phyloP scores from a whole-genome alignment of 2,329 filamentous ascomycete species.

The Davidsoniella australis region DNA sequence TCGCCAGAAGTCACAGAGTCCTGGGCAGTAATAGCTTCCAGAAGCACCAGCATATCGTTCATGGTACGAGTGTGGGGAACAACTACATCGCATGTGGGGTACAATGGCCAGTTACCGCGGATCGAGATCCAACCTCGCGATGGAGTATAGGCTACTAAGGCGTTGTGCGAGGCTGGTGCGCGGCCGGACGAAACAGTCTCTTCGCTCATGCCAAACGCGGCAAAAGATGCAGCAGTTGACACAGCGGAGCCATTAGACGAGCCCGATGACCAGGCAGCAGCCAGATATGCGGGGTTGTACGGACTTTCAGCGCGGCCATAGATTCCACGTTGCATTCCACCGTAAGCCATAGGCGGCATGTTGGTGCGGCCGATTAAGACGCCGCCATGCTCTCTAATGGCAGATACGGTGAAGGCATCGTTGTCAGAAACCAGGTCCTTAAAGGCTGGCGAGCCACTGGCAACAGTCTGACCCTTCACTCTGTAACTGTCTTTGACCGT shows the following conservation, averaged over 20 bases:
- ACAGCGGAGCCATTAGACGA: constrained; percentile 40
- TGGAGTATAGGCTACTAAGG: constrained; percentile 36
- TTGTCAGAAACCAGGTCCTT: constrained; percentile 29
- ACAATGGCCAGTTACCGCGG: constrained; percentile 37
- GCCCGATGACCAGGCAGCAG: constrained; percentile 37
- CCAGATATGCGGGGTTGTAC: constrained; percentile 34
- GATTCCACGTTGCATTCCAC: constrained; percentile 38
- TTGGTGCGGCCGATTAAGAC: constrained; percentile 24
- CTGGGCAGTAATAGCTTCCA: constrained; percentile 28
- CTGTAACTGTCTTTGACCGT: constrained; percentile 42
- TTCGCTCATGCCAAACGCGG: constrained; percentile 33
- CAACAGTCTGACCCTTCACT: constrained; percentile 33
- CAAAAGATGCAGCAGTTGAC: constrained; percentile 32
- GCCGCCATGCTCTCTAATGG: constrained; percentile 30
- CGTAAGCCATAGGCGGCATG: constrained; percentile 32
- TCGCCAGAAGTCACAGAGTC: constrained; percentile 28
- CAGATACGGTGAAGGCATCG: constrained; percentile 33
- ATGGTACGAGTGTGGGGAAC: constrained; percentile 35
- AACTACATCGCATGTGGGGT: constrained; percentile 36
- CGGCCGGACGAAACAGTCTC: constrained; percentile 41
- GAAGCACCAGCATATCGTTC: constrained; percentile 29
- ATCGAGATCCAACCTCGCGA: constrained; percentile 33
- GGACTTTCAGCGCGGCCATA: constrained; percentile 40
- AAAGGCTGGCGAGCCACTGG: constrained; percentile 38
- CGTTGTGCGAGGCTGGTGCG: constrained; percentile 39